Conservation (phyloP, 1,139 yeast genomes). For the Sugiyamaella sp. region DNA sequence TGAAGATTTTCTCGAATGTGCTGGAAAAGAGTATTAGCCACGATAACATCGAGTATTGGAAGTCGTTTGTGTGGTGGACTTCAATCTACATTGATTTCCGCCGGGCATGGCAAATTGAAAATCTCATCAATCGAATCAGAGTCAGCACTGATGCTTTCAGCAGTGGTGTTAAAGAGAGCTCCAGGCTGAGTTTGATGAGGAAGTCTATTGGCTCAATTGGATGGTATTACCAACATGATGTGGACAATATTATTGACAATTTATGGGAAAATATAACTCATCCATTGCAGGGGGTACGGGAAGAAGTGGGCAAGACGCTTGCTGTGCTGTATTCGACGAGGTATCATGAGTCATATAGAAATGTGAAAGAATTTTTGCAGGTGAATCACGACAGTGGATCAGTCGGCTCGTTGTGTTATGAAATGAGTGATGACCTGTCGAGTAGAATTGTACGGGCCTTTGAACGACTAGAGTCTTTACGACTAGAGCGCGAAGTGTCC, state of each 20-base stretch:
- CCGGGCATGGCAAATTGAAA: constrained; percentile 59
- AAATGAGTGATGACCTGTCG: constrained; percentile 37
- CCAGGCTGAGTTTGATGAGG: constrained; percentile 61
- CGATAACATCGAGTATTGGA: constrained; percentile 79
- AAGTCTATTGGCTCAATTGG: constrained; percentile 58
- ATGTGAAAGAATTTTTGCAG: constrained; percentile 50
- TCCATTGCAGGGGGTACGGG: constrained; percentile 61
- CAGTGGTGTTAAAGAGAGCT: constrained; percentile 69
- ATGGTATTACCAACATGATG: constrained; percentile 57
- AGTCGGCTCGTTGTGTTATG: constrained; percentile 42
- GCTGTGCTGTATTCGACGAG: constrained; percentile 58
- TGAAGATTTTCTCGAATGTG: constrained; percentile 54
- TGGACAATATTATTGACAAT: constrained; percentile 52
- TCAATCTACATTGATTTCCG: constrained; percentile 50
- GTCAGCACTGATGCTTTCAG: constrained; percentile 62
- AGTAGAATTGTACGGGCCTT: constrained; percentile 46
- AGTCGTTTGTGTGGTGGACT: constrained; percentile 60
- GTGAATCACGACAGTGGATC: constrained; percentile 45
- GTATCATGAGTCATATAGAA: constrained; percentile 53
- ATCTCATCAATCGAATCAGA: constrained; percentile 51
- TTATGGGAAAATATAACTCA: constrained; percentile 57
- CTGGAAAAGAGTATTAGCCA: constrained; percentile 69
- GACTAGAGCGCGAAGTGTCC: constrained; percentile 35
- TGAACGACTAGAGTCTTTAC: constrained; percentile 50
- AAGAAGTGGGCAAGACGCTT: constrained; percentile 67